These are phyloP conservation scores for grape (Vitis vinifera) DNA, from an alignment of 164 flowering plant species.

Conservation along the genomic window DNA sequence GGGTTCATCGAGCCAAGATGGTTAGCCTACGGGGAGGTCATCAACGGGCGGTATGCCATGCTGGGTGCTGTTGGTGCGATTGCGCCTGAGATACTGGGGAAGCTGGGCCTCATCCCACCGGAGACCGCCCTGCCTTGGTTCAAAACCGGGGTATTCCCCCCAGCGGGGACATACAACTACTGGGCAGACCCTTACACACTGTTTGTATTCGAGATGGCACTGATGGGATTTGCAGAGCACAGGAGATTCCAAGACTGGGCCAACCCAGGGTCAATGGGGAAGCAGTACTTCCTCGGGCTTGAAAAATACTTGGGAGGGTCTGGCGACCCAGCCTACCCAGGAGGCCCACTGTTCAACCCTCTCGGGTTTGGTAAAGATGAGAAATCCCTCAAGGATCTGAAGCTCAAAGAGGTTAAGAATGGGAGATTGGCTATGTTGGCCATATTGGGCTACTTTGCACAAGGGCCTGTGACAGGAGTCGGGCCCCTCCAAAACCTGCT, in stretches of 20 bases:
- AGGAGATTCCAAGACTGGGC: conserved; percentile 84
- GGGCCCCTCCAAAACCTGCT: conserved; percentile 93
- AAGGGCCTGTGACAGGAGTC: conserved; percentile 83
- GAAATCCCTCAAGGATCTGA: conserved; percentile 85
- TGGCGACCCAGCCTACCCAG: conserved; percentile 73
- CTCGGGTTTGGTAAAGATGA: conserved; percentile 89
- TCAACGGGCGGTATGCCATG: conserved; percentile 94
- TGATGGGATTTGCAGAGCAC: conserved; percentile 99
- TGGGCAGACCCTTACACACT: conserved; percentile 93
- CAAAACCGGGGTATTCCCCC: conserved; percentile 88
- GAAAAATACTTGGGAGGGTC: conserved; percentile 81
- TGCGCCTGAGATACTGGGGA: conserved; percentile 76
- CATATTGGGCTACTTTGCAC: conserved; percentile 81
- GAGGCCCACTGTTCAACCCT: conserved; percentile 84
- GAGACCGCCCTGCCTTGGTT: conserved; percentile 96
- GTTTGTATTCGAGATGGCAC: conserved; percentile 84
- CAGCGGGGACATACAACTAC: conserved; percentile 84
- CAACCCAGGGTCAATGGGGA: conserved; percentile 88
- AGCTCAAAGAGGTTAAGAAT: conserved; percentile 93
- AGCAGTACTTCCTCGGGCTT: conserved; percentile 80
- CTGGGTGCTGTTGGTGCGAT: conserved; percentile 73
- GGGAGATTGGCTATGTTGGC: conserved; percentile 98
- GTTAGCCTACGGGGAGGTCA: conserved; percentile 91
- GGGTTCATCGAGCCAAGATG: conserved; percentile 94
- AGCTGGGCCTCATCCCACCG: conserved; percentile 69